Evolutionary conservation across 176 grass and related monocot genomes (phyloP).

Genomic region (Oryza meyeriana): DNA sequence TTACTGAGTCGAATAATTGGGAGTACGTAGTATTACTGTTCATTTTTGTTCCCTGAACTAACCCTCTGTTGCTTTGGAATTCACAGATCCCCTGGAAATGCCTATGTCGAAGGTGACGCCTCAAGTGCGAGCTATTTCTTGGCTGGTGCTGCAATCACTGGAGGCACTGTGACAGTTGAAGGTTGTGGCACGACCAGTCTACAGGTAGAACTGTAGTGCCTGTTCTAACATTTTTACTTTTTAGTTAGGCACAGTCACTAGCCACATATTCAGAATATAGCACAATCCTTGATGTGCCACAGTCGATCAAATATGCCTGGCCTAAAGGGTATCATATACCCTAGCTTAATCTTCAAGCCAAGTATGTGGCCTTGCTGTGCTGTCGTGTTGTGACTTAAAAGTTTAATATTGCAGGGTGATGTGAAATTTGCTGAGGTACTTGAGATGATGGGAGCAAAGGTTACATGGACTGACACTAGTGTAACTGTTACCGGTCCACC

Average conservation of each 20-base stretch:
- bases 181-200: slow-evolving; percentile 93
- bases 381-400: neutral
- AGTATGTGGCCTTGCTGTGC: neutral
- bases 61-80: neutral
- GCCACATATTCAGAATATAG: neutral
- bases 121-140: slow-evolving; percentile 99
- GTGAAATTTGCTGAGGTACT: slow-evolving; percentile 98
- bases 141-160: slow-evolving; percentile 95
- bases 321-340: neutral
- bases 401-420: slow-evolving; percentile 65
- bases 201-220: slow-evolving; percentile 46
- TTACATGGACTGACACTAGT: slow-evolving; percentile 91
- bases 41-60: slow-evolving; percentile 10
- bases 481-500: slow-evolving; percentile 89
- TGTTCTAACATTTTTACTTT: neutral
- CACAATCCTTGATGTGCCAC: neutral
- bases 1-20: neutral
- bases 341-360: neutral
- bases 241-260: neutral
- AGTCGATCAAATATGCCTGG: neutral
- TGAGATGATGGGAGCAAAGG: slow-evolving; percentile 97
- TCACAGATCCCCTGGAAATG: slow-evolving; percentile 75
- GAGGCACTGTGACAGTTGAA: slow-evolving; percentile 91
- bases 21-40: neutral
- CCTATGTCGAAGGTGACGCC: slow-evolving; percentile 98